Base-by-base conservation (phyloP, 768 basidiomycete genomes). In the Scleroderma bovista region DNA sequence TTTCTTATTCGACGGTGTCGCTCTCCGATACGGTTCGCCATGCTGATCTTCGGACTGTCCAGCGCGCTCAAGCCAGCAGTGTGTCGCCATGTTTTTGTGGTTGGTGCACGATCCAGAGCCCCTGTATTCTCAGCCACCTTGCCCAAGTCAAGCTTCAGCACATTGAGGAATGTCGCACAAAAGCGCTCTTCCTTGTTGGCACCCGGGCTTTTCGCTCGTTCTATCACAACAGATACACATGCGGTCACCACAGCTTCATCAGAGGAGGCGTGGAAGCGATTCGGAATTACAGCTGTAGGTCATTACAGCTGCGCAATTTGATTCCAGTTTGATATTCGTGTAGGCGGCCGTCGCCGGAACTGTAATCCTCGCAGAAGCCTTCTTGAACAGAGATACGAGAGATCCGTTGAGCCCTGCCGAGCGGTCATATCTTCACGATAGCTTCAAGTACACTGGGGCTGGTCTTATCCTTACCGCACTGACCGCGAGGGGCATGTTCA, bases 371-470 rank as follows among this genome's bases (percentile, higher is more conserved):
- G 71, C 82, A 22, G 77, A 89, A 55, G 75, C 70, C 2, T 71
- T 86, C 33, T 70, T 93, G 59, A 93, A 93, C 60, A 76, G 88
- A 51, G 88, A 91, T 54, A 91, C 87, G 0, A 75, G 87, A 36
- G 88, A 86, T 39, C 69, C 78, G 4, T 72, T 91, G 23, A 78
- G 80, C 34, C 48, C 64, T 1, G 72, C 74, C 0, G 89, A 93
- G 66, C 81, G 75, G 50, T 78, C 78, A 11, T 80, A 86, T 60
- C 72, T 93, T 4, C 79, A 93, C 57, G 81, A 84, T 34, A 84
- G 78, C 49, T 93, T 91, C 75, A 82, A 79, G 60, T 93, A 91
- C 58, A 89, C 90, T 6, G 91, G 86, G 11, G 86, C 76, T 42
- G 92, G 91, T 1, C 79, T 94, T 22, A 73, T 73, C 2, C 65